Evolutionary conservation across 805 yeast species (phyloP).

Genomic region (Metschnikowia matae): DNA sequence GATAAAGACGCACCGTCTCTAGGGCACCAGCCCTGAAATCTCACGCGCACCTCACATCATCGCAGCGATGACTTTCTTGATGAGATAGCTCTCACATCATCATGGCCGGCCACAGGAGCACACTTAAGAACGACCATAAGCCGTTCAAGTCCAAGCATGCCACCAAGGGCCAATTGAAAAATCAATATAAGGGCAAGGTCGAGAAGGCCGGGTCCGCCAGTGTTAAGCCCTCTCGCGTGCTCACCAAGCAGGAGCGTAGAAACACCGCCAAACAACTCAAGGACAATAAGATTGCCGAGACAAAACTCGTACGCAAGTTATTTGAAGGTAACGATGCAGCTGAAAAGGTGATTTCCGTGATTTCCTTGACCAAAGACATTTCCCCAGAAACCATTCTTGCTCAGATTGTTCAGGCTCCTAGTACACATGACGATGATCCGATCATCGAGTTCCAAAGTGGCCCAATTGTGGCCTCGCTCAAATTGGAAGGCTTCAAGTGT

Average conservation of each 20-base stretch:
- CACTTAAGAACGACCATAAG: constrained; percentile 81
- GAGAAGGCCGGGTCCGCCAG: constrained; percentile 51
- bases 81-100: background rate
- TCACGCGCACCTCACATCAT: constrained; percentile 6
- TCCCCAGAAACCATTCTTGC: constrained; percentile 52
- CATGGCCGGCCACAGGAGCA: constrained; percentile 81
- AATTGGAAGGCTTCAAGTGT: constrained; percentile 66
- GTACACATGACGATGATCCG: constrained; percentile 17
- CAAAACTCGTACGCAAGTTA: constrained; percentile 57
- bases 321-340: constrained; percentile 81
- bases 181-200: constrained; percentile 78
- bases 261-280: constrained; percentile 76
- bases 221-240: constrained; percentile 35
- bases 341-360: constrained; percentile 75
- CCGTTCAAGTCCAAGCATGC: constrained; percentile 90
- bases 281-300: constrained; percentile 60
- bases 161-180: constrained; percentile 81
- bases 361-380: constrained; percentile 75
- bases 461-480: constrained; percentile 51
- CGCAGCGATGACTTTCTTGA: background rate
- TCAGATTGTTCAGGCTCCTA: constrained; percentile 41
- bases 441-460: constrained; percentile 21
- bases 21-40: constrained; percentile 13
- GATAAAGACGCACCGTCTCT: background rate
- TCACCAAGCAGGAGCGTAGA: constrained; percentile 61